Base-by-base conservation (phyloP, 2,329 filamentous ascomycete genomes). In the Nannizziopsis arthrosporioides region DNA sequence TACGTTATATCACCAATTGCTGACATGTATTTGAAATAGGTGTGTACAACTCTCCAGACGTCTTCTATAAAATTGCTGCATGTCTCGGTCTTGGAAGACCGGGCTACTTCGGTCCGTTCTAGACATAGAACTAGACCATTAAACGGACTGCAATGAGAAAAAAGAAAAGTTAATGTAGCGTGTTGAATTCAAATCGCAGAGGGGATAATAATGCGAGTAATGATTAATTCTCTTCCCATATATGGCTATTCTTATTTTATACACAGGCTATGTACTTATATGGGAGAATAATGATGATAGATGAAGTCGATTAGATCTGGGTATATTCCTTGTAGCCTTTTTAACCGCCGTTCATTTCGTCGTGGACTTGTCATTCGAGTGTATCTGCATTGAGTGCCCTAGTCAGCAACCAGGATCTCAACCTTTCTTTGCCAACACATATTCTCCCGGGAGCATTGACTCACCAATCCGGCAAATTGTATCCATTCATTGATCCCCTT, bases 401-500 rank as follows among this genome's bases (percentile, higher is more conserved):
- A 5, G 11, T 36, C 11, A 15, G 34, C 4, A 36, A 36, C n/a
- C n/a, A n/a, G n/a, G n/a, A n/a, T n/a, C n/a, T n/a, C n/a, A n/a
- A n/a, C n/a, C n/a, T n/a, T n/a, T n/a, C n/a, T n/a, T n/a, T n/a
- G n/a, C n/a, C n/a, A n/a, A 12, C 34, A 36, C 12, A 36, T 15
- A 5, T 36, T 12, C 4, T 10, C 11, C 41, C 3, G 19, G 5
- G 5, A 17, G 34, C 6, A 38, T 32, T 14, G 50, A 63, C 74
- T 57, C 64, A 87, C 82, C 62, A 76, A 73, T 54, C 82, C 77
- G 9, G 87, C 78, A 62, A 89, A 78, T 9, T 72, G 71, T 49
- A 93, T 71, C 87, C 88, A 94, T 64, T 94, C 88, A 55, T 82
- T 76, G 38, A 94, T 69, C 0, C 82, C 80, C 61, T 83, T 82